phyloP scores from a whole-genome alignment of 1,284 basidiomycete species.

The Leccinum pachyderme region DNA sequence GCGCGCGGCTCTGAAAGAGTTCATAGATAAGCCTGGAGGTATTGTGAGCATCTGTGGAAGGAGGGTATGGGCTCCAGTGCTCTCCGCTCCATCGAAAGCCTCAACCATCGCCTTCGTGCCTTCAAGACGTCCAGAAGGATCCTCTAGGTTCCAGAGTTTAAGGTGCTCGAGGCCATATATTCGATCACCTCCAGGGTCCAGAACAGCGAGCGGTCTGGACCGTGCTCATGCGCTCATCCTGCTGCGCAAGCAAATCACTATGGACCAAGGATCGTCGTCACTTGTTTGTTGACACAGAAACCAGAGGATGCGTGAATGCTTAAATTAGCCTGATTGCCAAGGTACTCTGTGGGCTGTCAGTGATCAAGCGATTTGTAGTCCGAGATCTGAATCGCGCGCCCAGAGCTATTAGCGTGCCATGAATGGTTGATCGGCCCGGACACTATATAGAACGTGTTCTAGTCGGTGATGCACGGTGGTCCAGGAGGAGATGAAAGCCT shows the following conservation, averaged over 20 bases:
- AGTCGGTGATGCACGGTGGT: not conserved
- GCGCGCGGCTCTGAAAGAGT: not conserved
- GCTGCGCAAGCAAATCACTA: no score
- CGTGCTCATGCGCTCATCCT: not conserved
- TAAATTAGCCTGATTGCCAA: not conserved
- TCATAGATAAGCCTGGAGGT: not conserved
- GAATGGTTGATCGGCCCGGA: not conserved
- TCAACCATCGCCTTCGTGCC: not conserved
- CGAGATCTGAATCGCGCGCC: not conserved
- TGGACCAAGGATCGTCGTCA: not conserved
- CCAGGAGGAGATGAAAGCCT: not conserved
- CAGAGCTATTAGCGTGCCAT: not conserved
- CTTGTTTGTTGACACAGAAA: not conserved
- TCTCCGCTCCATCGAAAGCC: not conserved
- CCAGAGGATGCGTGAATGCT: not conserved
- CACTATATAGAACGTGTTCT: not conserved
- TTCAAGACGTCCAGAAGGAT: not conserved
- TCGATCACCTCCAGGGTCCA: not conserved
- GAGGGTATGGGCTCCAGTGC: not conserved
- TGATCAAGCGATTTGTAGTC: not conserved
- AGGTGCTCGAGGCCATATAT: not conserved
- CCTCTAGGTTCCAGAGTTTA: not conserved
- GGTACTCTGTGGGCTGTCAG: not conserved
- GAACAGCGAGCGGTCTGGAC: not conserved
- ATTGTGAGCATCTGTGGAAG: not conserved